These are phyloP conservation scores for Coemansia sp. DNA, from an alignment of 192 early-diverging fungal genomes.

Conservation along the genomic window DNA sequence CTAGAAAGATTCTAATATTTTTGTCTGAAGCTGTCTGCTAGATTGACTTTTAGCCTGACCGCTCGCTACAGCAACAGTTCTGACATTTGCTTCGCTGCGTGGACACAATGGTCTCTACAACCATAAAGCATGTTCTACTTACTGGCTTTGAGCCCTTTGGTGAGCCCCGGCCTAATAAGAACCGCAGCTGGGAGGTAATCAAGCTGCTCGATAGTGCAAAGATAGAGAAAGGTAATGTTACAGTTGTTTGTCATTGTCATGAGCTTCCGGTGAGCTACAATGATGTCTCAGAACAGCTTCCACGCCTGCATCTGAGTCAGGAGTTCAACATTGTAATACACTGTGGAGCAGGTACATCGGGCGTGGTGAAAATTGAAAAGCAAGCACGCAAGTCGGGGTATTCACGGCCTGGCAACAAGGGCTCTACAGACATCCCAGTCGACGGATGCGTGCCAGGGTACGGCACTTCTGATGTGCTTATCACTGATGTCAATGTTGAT, in stretches of 20 bases:
- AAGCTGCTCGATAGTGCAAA: conserved; percentile 23
- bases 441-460: conserved; percentile 37
- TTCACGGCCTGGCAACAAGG: conserved; percentile 48
- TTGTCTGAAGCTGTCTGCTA: no score
- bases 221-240: conserved; percentile 3
- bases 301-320: conserved; percentile 38
- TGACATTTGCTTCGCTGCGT: background rate
- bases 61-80: background rate
- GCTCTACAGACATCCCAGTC: conserved; percentile 29
- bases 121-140: conserved; percentile 30
- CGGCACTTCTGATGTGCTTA: conserved; percentile 20
- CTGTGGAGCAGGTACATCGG: conserved; percentile 53
- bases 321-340: conserved; percentile 56
- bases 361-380: conserved; percentile 48
- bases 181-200: conserved; percentile 54
- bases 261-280: conserved; percentile 62
- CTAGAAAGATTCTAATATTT: no score
- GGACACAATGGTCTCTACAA: conserved; percentile 8
- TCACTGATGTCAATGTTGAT: conserved; percentile 44
- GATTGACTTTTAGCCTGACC: background rate
- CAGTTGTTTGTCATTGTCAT: conserved; percentile 36
- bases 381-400: conserved; percentile 57
- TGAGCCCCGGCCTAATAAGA: conserved; percentile 31
- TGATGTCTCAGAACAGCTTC: conserved; percentile 47
- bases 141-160: conserved; percentile 58